Evolutionary conservation across 768 basidiomycete genomes (phyloP), one percentile per base, ranked within the genome.

Genomic region (Sarcodon sp.): DNA sequence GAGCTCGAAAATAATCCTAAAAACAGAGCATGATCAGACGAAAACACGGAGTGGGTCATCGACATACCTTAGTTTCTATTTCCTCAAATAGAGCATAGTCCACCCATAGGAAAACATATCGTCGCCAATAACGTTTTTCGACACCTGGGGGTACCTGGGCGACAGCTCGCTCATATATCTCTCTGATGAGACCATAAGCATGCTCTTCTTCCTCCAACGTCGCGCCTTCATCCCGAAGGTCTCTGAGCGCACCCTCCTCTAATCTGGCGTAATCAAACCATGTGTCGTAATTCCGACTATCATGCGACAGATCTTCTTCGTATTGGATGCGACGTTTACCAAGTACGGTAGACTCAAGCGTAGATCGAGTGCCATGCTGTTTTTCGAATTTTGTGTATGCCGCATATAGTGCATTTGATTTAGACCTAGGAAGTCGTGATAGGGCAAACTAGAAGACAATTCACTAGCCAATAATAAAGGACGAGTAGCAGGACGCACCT

Each of bases 281-380:
- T 0, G 86, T 83, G 62, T 98, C 96, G 60, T 97, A 99, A 62
- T 97, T 97, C 38, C 84, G 79, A 0, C 89, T 83, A 53, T 98
- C 91, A 49, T 94, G 85, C 8, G 80, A 62, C 2, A 98, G 66
- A 64, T 99, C 96, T 53, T 99, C 96, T 61, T 99, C 96, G 58
- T 99, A 98, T 57, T 98, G 92, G 49, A 99, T 97, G 35, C 96
- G 77, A n/a, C 96, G 81, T 63, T 97, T 99, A 33, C 93, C 93
- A 0, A 97, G 75, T 0, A 99, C 94, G 6, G 96, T 99, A 36
- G 80, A 76, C 62, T 97, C 94, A 21, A 99, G 78, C 0, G 89
- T 83, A 4, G 78, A 74, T 6, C 89, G 80, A 7, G 86, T 83
- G 10, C 96, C 96, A 55, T 92, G 90, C 58, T 98, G 96, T 63